Evolutionary conservation across 495 filamentous ascomycete genomes (phyloP), one percentile per base, ranked within the genome.

Genomic region (Trichoderma erinaceum): DNA sequence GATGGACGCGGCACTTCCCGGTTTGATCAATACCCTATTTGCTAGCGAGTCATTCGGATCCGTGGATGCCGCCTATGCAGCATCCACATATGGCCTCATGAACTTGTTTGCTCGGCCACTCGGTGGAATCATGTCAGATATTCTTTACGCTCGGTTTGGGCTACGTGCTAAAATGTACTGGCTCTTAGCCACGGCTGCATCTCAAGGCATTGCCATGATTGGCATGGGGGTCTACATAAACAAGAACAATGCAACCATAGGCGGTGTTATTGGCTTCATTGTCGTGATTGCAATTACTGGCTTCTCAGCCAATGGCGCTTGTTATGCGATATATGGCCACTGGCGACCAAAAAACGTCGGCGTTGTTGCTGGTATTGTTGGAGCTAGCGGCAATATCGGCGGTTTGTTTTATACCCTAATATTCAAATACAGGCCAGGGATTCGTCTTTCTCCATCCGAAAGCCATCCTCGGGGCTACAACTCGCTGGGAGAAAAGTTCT

Each of bases 61-160:
- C 48, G 21, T 23, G 48, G 48, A 52, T 23, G 48, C 48, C 18
- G 48, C 48, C n/a, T 52, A 52, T 52, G 48, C 48, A 52, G 90
- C 92, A 0, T 91, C 93, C 67, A 94, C 96, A 88, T 97, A 96
- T 74, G 93, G 93, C 12, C 88, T 97, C 64, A 79, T 97, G 35
- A 96, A 97, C 76, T 79, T 94, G 43, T 76, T 89, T 67, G 90
- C 85, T 67, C 85, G 93, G 1, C 93, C 93, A 0, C 71, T 86
- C 0, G 93, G 93, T 58, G 93, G 93, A 1, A 82, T 91, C 18
- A 69, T 92, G 15, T 83, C 86, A 3, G 93, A 97, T 70, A 29
- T 89, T n/a, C 73, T 93, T 2, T 96, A 93, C 80, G 80, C 78
- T 23, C 72, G 72, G 27, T 86, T 84, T 0, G 82, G 84, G 50